Conservation (phyloP, 257 asterid genomes). For the Coffea canephora region DNA sequence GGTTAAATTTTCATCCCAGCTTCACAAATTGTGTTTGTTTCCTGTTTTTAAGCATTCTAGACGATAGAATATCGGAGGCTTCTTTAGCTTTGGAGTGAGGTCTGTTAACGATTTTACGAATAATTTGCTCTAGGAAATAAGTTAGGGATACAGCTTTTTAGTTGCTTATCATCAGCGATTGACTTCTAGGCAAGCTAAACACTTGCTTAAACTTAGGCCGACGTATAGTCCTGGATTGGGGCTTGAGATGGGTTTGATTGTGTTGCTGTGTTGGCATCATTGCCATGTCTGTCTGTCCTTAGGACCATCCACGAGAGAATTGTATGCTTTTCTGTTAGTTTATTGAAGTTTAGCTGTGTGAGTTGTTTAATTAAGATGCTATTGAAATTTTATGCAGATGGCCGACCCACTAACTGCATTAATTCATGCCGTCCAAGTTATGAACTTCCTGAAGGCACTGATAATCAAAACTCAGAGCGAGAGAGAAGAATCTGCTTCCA, state of each 20-base stretch:
- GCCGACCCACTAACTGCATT: slow-evolving; percentile 84
- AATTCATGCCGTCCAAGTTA: slow-evolving; percentile 92
- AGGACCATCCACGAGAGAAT: not conserved
- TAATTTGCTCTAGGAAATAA: not conserved
- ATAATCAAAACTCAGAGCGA: slow-evolving; percentile 47
- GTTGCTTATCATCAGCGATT: not conserved
- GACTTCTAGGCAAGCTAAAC: not conserved
- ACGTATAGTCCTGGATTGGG: not conserved
- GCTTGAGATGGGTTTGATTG: not conserved
- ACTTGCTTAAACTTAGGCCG: not conserved
- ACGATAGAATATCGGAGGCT: not conserved
- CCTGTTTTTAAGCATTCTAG: not conserved
- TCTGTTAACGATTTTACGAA: not conserved
- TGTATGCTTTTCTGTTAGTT: not conserved
- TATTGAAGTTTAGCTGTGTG: not conserved
- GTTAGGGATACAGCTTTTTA: not conserved
- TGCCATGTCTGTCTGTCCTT: too few relatives aligned
- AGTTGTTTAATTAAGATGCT: not conserved
- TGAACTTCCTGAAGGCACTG: slow-evolving; percentile 78
- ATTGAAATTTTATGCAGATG: slow-evolving; percentile 53
- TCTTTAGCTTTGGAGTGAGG: not conserved
- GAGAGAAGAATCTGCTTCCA: slow-evolving; percentile 37
- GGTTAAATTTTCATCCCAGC: not conserved
- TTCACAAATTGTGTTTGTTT: not conserved
- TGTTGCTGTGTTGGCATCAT: not conserved